Base-by-base conservation (phyloP, 1,284 basidiomycete genomes). In the Athelia sp. region DNA sequence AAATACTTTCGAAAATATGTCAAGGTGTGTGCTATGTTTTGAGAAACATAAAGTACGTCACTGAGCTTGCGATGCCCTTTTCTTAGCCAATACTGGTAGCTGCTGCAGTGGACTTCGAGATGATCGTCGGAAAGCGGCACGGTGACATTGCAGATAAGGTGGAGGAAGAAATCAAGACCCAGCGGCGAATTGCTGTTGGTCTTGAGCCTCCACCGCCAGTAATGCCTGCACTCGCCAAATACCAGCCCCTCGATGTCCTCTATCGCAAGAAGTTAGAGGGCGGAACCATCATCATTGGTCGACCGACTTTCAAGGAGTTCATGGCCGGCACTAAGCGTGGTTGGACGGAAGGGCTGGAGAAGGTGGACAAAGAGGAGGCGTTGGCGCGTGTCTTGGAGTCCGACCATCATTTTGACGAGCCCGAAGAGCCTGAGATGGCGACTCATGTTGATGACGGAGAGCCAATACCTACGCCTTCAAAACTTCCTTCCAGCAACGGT, bases 1-100 rank as follows among this genome's bases (percentile, higher is more conserved):
- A 83, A 76, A 65, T 93, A 92, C 74, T 99, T 98, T 72, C 86
- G 90, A 63, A 93, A 90, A 74, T 98, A 97, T 69, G 83, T 98
- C 74, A 97, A 97, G 87, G 94, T 96, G 73, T 54, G 69, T 55
- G 46, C 52, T 48, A 46, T 47, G 50, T 43, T 46, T 13, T 47
- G 24, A 42, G 43, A 43, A 21, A 48, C 40, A 54, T 40, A 50
- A 50, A 17, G 6, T 8, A n/a, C 15, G n/a, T n/a, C 19, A 40
- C 15, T n/a, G 15, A 40, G 36, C 51, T n/a, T n/a, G n/a, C n/a
- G n/a, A n/a, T n/a, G n/a, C n/a, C 38, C 49, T 52, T 43, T 35
- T 53, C 47, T 48, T 48, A 98, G 94, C 96, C 96, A 4, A 83
- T 97, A 54, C 78, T 99, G 13, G 90, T 95, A 29, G 93, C 96